These are phyloP conservation scores for Cladosporium velox DNA, from an alignment of 2,329 filamentous ascomycete genomes.

Conservation along the genomic window DNA sequence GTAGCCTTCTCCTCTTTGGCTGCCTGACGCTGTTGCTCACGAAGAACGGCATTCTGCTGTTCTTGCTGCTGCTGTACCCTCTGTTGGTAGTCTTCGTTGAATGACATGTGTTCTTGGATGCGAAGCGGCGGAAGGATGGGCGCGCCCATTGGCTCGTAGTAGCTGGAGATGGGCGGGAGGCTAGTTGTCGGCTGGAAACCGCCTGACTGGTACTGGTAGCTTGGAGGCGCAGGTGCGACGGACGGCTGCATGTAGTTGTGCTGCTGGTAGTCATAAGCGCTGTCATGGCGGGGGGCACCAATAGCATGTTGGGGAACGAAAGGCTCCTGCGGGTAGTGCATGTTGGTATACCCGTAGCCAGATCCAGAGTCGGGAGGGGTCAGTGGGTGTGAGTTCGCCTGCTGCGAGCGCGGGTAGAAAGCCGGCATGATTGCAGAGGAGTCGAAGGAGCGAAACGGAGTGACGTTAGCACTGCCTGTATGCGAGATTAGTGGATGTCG, in stretches of 20 bases:
- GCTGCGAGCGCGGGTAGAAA: slow-evolving; percentile 48
- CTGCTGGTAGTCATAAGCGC: slow-evolving; percentile 48
- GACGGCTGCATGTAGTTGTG: slow-evolving; percentile 47
- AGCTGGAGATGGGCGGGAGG: slow-evolving; percentile 38
- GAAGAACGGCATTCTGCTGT: slow-evolving; percentile 37
- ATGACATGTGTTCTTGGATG: slow-evolving; percentile 42
- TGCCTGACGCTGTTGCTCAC: slow-evolving; percentile 42
- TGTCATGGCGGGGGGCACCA: slow-evolving; percentile 44
- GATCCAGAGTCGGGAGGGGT: slow-evolving; percentile 53
- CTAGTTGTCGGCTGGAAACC: slow-evolving; percentile 31
- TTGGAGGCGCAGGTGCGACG: slow-evolving; percentile 34
- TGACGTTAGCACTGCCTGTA: slow-evolving; percentile 24
- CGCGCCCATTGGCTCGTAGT: slow-evolving; percentile 49
- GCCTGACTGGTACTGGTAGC: slow-evolving; percentile 34
- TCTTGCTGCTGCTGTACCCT: slow-evolving; percentile 44
- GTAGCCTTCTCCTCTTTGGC: slow-evolving; percentile 66
- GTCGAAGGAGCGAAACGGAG: slow-evolving; percentile 47
- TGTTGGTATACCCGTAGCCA: slow-evolving; percentile 39
- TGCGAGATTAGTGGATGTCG: slow-evolving; percentile 11
- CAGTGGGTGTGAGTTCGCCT: slow-evolving; percentile 46
- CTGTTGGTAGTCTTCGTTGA: slow-evolving; percentile 43
- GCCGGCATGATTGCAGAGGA: slow-evolving; percentile 51
- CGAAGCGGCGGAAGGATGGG: slow-evolving; percentile 52
- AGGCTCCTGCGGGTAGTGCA: slow-evolving; percentile 49
- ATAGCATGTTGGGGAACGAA: slow-evolving; percentile 44